These are phyloP conservation scores for Pestalotiopsis sp. DNA, from an alignment of 2,329 filamentous ascomycete species.

Conservation along the genomic window DNA sequence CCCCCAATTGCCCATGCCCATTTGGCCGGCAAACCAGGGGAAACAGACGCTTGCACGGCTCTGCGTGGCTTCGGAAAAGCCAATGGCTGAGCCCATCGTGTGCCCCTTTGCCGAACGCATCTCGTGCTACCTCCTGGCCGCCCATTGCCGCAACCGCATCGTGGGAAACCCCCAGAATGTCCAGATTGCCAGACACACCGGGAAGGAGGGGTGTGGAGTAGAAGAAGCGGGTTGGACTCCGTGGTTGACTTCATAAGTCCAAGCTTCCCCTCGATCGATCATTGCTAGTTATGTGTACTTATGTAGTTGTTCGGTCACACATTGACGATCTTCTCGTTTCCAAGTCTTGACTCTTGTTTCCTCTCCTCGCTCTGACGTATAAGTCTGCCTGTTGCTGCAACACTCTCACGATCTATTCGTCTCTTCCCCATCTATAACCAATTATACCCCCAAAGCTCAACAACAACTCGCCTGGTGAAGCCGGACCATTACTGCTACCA, in stretches of 20 bases:
- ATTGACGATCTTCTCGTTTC: constrained; percentile 1
- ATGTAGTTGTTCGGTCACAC: not conserved
- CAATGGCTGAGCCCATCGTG: constrained; percentile 17
- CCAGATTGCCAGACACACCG: not conserved
- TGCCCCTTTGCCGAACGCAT: constrained; percentile 14
- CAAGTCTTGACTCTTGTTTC: not conserved
- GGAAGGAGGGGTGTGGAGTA: constrained; percentile 9
- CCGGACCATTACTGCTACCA: too few relatives aligned
- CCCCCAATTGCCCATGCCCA: not conserved
- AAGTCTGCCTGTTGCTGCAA: not conserved
- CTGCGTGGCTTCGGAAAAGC: not conserved
- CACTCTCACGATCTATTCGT: not conserved
- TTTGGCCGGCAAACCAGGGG: constrained; percentile 1
- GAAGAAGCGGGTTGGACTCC: constrained; percentile 3
- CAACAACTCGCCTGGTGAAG: too few relatives aligned
- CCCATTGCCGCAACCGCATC: not conserved
- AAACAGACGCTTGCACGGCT: not conserved
- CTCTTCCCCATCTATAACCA: too few relatives aligned
- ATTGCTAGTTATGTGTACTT: not conserved
- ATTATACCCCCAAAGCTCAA: too few relatives aligned
- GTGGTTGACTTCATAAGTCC: constrained; percentile 6
- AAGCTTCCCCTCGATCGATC: constrained; percentile 9
- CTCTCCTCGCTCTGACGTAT: not conserved
- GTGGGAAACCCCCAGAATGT: not conserved
- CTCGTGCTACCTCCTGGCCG: not conserved